Percentiles rank a stretch among this genome's conserved stretches.
phyloP scores from a whole-genome alignment of 495 filamentous ascomycete genomes.

The Poronia punctata region DNA sequence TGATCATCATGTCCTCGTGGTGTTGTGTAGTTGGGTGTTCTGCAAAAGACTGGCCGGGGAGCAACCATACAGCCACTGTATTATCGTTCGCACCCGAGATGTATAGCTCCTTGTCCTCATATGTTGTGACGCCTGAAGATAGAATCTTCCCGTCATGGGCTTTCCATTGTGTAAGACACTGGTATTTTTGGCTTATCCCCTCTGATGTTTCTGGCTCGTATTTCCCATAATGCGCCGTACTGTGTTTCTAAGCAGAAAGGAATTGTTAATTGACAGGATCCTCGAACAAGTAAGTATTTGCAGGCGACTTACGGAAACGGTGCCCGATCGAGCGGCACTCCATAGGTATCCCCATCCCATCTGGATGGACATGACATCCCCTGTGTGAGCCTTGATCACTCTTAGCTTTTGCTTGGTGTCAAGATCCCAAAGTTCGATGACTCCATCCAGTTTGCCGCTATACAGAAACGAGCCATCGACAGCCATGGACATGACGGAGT shows the following conservation, averaged over 20 bases:
- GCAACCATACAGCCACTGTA: conserved; percentile 79
- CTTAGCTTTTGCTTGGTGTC: conserved; percentile 88
- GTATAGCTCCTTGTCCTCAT: conserved; percentile 64
- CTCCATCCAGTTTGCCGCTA: conserved; percentile 79
- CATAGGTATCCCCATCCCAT: conserved; percentile 80
- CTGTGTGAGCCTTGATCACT: conserved; percentile 69
- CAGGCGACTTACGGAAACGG: conserved; percentile 65
- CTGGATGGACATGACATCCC: conserved; percentile 78
- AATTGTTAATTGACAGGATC: conserved; percentile 5
- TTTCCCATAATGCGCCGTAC: conserved; percentile 47
- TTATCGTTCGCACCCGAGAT: conserved; percentile 95
- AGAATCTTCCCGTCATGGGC: conserved; percentile 82
- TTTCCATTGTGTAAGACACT: conserved; percentile 73
- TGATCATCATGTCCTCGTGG: conserved; percentile 65
- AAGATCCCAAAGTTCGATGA: conserved; percentile 93
- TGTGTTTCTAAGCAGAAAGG: conserved; percentile 42
- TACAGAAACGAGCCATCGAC: conserved; percentile 86
- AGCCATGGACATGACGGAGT: conserved; percentile 73
- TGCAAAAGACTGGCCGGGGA: conserved; percentile 48
- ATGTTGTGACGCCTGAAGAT: conserved; percentile 68
- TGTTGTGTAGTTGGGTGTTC: conserved; percentile 27
- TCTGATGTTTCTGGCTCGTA: conserved; percentile 39
- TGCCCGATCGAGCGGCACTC: conserved; percentile 72
- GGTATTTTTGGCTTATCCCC: conserved; percentile 84
- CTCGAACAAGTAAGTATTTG: no score